Evolutionary conservation across 2,329 filamentous ascomycete genomes (phyloP).

Genomic region (Teratosphaeria viscida): DNA sequence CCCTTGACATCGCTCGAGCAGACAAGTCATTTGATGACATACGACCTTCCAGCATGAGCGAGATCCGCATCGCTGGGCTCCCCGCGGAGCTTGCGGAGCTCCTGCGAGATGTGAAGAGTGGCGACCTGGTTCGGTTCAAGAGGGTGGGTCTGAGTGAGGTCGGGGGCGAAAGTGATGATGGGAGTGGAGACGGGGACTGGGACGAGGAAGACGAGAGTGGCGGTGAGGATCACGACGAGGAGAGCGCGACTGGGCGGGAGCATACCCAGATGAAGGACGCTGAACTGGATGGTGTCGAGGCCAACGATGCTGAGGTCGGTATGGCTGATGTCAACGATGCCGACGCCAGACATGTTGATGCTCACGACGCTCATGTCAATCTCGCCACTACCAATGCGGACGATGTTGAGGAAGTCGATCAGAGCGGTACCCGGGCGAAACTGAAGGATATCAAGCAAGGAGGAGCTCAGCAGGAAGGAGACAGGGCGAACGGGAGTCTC

Average conservation of each 20-base stretch:
- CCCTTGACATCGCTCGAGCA: neutral
- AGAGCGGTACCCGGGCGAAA: too few species aligned
- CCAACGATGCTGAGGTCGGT: neutral
- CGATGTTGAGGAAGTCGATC: too few species aligned
- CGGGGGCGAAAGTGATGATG: constrained; percentile 1
- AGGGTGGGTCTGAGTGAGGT: constrained; percentile 1
- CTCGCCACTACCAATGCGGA: neutral
- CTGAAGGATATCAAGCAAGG: too few species aligned
- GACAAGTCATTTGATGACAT: neutral
- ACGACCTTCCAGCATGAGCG: neutral
- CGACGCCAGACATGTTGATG: neutral
- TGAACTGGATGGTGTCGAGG: neutral
- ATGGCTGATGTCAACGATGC: neutral
- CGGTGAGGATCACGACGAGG: neutral
- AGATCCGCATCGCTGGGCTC: constrained; percentile 11
- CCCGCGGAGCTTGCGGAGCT: constrained; percentile 6
- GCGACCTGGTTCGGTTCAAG: constrained; percentile 11
- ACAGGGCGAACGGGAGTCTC: too few species aligned
- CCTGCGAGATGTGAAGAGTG: constrained; percentile 8
- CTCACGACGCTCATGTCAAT: neutral
- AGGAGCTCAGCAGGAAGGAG: too few species aligned
- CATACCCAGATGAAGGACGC: neutral
- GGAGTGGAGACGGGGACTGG: neutral
- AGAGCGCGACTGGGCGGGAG: neutral
- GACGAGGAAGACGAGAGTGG: constrained; percentile 2